These are phyloP conservation scores for Magnolia sinica DNA, from an alignment of 164 flowering plant species.

Conservation along the genomic window DNA sequence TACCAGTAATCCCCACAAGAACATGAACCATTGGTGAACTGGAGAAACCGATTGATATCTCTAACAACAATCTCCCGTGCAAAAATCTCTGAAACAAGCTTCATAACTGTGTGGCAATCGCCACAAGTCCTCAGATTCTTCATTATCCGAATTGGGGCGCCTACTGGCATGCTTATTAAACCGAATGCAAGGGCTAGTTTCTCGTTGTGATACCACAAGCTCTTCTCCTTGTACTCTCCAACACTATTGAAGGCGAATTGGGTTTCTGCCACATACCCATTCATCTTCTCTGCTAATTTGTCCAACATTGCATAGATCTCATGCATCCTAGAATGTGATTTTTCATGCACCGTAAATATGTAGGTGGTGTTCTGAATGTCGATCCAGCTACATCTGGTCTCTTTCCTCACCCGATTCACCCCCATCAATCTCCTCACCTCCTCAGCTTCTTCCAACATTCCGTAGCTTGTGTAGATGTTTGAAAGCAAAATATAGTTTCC, in stretches of 20 bases:
- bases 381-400: constrained; percentile 66
- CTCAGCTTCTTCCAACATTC: constrained; percentile 50
- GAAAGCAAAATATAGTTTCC: constrained; percentile 61
- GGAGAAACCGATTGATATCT: constrained; percentile 56
- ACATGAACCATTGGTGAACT: constrained; percentile 23
- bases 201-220: constrained; percentile 27
- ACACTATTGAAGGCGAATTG: constrained; percentile 19
- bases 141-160: constrained; percentile 25
- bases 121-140: constrained; percentile 57
- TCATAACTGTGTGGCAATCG: constrained; percentile 57
- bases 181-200: constrained; percentile 31
- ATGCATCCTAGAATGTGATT: constrained; percentile 32
- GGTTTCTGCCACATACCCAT: constrained; percentile 29
- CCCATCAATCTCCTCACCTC: constrained; percentile 55
- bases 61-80: constrained; percentile 38
- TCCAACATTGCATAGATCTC: constrained; percentile 30
- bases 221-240: constrained; percentile 25
- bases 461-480: constrained; percentile 43
- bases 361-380: constrained; percentile 39
- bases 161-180: constrained; percentile 8
- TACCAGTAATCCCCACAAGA: constrained; percentile 57
- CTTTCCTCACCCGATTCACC: constrained; percentile 40
- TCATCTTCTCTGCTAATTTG: constrained; percentile 18
- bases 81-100: constrained; percentile 42
- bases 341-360: constrained; percentile 49